Percentiles rank a stretch among this genome's conserved stretches.
Conservation (phyloP, 768 basidiomycete genomes). For the Hypsizygus marmoreus region DNA sequence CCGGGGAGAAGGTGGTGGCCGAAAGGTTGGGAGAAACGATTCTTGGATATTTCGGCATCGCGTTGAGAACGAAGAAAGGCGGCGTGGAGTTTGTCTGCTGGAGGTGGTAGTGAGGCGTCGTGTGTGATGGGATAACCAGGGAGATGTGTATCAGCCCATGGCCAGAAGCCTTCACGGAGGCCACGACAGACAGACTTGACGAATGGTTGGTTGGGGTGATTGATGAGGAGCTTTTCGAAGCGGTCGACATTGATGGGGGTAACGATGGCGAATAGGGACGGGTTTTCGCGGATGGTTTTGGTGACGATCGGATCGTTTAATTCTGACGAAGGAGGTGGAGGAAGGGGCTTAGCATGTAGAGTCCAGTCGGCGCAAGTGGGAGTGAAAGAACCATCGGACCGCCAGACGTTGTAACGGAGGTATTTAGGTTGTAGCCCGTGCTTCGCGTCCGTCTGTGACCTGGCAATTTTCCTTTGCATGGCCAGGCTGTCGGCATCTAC, state of each 20-base stretch:
- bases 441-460: too few relatives aligned
- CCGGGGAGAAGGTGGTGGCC: slow-evolving; percentile 11
- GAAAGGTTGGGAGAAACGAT: not conserved
- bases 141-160: too few relatives aligned
- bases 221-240: not conserved
- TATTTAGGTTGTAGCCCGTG: too few relatives aligned
- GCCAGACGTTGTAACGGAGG: too few relatives aligned
- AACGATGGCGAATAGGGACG: not conserved
- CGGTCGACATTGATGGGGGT: not conserved
- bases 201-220: not conserved
- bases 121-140: not conserved
- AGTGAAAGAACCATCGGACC: too few relatives aligned
- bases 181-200: not conserved
- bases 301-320: too few relatives aligned
- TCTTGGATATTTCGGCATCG: not conserved
- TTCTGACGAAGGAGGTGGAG: too few relatives aligned
- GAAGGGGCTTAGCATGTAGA: too few relatives aligned
- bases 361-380: too few relatives aligned
- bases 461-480: too few relatives aligned
- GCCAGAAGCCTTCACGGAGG: not conserved
- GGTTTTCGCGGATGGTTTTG: too few relatives aligned
- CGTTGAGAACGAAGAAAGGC: not conserved
- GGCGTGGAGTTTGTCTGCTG: not conserved
- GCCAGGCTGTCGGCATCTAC: too few relatives aligned
- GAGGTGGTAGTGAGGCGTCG: not conserved